Percentiles rank a stretch among this genome's conserved stretches.
Conservation (phyloP, 257 asterid species). For the Primulina eburnea region DNA sequence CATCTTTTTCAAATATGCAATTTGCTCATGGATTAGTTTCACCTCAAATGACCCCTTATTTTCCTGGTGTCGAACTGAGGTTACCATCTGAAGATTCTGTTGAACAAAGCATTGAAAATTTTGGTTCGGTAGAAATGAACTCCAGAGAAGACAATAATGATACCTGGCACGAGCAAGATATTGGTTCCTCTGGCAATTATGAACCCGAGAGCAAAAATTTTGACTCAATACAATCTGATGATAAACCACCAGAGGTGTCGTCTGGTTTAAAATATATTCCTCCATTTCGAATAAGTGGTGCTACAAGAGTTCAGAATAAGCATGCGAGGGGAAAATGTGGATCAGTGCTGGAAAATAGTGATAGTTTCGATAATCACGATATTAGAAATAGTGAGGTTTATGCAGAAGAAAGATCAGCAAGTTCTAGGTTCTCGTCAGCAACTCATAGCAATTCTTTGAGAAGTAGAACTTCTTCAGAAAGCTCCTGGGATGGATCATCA, state of each 20-base stretch:
- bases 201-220: constrained; percentile 51
- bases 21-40: constrained; percentile 64
- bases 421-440: constrained; percentile 50
- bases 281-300: constrained; percentile 50
- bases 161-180: constrained; percentile 60
- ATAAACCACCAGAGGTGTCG: constrained; percentile 39
- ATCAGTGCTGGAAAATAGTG: constrained; percentile 47
- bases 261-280: constrained; percentile 61
- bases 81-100: constrained; percentile 50
- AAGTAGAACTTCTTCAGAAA: constrained; percentile 58
- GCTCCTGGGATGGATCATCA: constrained; percentile 62
- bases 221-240: constrained; percentile 43
- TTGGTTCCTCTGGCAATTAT: constrained; percentile 41
- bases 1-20: constrained; percentile 52
- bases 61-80: constrained; percentile 51
- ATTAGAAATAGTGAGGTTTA: constrained; percentile 49
- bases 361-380: constrained; percentile 48
- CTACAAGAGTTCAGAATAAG: constrained; percentile 48
- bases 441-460: constrained; percentile 44
- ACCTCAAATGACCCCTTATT: constrained; percentile 59
- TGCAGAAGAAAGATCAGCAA: constrained; percentile 53
- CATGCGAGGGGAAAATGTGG: constrained; percentile 57
- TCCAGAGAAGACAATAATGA: constrained; percentile 56
- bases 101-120: constrained; percentile 54
- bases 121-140: constrained; percentile 50